A percentile compares a stretch with the other conserved stretches of the same genome.
phyloP scores from a whole-genome alignment of 768 basidiomycete genomes.

The Leccinum barrowsii region DNA sequence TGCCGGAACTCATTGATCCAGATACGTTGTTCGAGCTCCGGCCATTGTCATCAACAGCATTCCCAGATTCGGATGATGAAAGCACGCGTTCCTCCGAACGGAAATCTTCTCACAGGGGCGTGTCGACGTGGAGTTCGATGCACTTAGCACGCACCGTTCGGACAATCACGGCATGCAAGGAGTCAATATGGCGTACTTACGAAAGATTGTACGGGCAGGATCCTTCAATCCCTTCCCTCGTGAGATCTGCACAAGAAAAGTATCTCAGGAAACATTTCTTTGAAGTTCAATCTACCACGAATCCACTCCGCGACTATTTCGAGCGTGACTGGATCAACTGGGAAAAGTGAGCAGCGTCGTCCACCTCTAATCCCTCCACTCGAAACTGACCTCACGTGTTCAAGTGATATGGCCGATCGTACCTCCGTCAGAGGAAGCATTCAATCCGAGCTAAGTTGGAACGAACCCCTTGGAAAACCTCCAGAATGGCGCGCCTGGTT shows the following conservation, averaged over 20 bases:
- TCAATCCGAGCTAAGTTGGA: conserved; percentile 48
- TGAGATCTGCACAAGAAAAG: conserved; percentile 34
- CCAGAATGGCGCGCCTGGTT: conserved; percentile 58
- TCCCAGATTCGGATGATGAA: conserved; percentile 29
- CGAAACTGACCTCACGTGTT: conserved; percentile 9
- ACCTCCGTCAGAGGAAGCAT: conserved; percentile 56
- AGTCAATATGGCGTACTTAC: conserved; percentile 67
- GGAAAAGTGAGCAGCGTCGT: conserved; percentile 51
- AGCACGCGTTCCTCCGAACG: conserved; percentile 7
- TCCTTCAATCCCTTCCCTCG: conserved; percentile 35
- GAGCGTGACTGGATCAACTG: conserved; percentile 66
- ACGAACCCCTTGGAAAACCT: conserved; percentile 42
- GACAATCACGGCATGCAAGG: conserved; percentile 61
- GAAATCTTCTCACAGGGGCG: conserved; percentile 25
- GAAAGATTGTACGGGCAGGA: conserved; percentile 42
- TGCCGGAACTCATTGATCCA: conserved; percentile 25
- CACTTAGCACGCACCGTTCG: conserved; percentile 60
- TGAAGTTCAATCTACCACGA: conserved; percentile 19
- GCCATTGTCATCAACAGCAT: conserved; percentile 18
- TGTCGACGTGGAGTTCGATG: conserved; percentile 54
- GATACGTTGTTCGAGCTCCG: conserved; percentile 33
- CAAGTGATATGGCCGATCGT: conserved; percentile 74
- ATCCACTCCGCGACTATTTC: conserved; percentile 54
- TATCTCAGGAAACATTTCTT: conserved; percentile 24
- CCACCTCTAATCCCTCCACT: not conserved